phyloP scores from a whole-genome alignment of 345 rosid species.

The Orychophragmus violaceus region DNA sequence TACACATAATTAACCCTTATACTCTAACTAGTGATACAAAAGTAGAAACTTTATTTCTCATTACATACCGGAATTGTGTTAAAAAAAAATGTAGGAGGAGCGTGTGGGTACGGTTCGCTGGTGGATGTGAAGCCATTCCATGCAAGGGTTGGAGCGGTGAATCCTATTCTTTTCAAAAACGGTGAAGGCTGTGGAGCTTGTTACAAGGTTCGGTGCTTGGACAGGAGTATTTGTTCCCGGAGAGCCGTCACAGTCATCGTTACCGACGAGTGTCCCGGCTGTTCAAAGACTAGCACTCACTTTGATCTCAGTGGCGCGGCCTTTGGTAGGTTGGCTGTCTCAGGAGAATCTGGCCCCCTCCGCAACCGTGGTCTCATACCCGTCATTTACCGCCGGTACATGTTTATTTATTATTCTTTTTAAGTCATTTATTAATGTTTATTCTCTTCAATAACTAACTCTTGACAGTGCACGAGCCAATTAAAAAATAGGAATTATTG shows the following conservation, averaged over 20 bases:
- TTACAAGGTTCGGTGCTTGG: constrained; percentile 76
- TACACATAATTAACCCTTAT: background rate
- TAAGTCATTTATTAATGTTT: background rate
- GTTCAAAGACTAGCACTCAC: constrained; percentile 63
- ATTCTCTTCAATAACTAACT: constrained; percentile 20
- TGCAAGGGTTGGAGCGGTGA: constrained; percentile 94
- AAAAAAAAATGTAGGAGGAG: constrained; percentile 55
- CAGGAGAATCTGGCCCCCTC: constrained; percentile 66
- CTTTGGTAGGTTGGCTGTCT: constrained; percentile 80
- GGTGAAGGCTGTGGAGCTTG: constrained; percentile 97
- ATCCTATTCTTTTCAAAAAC: constrained; percentile 73
- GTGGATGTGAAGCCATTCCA: constrained; percentile 85
- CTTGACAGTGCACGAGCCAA: constrained; percentile 22
- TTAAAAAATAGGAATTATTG: background rate
- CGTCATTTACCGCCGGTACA: constrained; percentile 59
- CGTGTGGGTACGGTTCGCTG: constrained; percentile 89
- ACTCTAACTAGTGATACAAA: background rate
- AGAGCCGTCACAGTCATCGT: constrained; percentile 84
- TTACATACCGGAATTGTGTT: background rate
- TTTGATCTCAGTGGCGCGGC: constrained; percentile 97
- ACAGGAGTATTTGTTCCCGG: constrained; percentile 72
- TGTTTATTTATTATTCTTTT: background rate
- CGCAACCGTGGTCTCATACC: constrained; percentile 80
- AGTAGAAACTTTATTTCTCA: background rate
- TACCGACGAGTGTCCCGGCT: constrained; percentile 88